phyloP scores from a whole-genome alignment of 2,329 filamentous ascomycete species.

The Pyrenophora graminea region DNA sequence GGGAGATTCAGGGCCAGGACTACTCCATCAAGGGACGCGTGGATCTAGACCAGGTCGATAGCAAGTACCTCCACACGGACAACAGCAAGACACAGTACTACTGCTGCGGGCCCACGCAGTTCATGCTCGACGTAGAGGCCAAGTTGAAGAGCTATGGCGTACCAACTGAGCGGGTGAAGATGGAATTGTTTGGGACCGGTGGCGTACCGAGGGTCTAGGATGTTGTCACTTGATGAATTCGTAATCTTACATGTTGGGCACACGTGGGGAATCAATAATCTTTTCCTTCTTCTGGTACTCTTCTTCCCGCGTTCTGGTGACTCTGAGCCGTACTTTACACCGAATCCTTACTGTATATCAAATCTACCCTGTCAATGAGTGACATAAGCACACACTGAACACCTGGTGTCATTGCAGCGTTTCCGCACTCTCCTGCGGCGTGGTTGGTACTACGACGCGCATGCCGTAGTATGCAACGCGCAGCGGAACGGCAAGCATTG shows the following conservation, averaged over 20 bases:
- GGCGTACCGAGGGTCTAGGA: slow-evolving; percentile 39
- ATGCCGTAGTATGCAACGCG: slow-evolving; percentile 15
- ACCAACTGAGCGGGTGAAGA: slow-evolving; percentile 60
- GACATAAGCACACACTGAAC: slow-evolving; percentile 1
- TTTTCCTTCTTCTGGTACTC: background rate
- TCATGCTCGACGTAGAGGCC: slow-evolving; percentile 67
- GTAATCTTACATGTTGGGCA: background rate
- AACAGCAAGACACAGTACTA: slow-evolving; percentile 66
- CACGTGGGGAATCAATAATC: background rate
- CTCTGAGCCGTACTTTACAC: background rate
- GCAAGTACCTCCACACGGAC: slow-evolving; percentile 60
- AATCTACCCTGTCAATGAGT: slow-evolving; percentile 1
- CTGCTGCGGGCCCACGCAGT: slow-evolving; percentile 70
- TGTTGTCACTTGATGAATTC: background rate
- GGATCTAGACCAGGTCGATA: slow-evolving; percentile 61
- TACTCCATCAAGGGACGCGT: slow-evolving; percentile 65
- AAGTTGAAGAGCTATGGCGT: slow-evolving; percentile 63
- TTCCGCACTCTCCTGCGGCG: slow-evolving; percentile 2
- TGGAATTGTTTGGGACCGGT: slow-evolving; percentile 65
- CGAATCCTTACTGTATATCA: background rate
- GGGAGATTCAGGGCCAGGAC: slow-evolving; percentile 56
- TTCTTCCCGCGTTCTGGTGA: background rate
- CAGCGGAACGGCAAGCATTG: slow-evolving; percentile 27
- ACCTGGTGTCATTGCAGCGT: slow-evolving; percentile 8
- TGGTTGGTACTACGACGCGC: slow-evolving; percentile 5